Evolutionary conservation across 1,284 basidiomycete species (phyloP).

Genomic region (Phlebopus sp.): DNA sequence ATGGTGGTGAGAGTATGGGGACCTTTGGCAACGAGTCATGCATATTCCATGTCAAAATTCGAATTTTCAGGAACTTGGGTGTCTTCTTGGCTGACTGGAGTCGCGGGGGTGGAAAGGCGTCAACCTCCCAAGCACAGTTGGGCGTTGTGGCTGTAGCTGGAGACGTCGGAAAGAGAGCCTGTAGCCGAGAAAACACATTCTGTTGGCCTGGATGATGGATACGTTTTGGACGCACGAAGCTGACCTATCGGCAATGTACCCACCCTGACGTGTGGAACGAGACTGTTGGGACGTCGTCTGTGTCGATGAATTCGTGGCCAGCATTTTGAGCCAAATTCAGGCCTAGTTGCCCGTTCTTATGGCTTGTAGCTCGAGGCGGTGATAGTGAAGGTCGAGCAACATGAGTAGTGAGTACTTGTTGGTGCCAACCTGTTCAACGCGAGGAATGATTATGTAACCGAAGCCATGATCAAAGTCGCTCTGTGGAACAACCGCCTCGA

Average conservation of each 20-base stretch:
- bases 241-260: constrained; percentile 8
- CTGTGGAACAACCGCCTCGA: background rate
- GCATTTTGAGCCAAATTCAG: constrained; percentile 18
- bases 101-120: constrained; percentile 18
- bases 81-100: constrained; percentile 30
- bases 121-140: constrained; percentile 18
- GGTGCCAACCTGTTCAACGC: constrained; percentile 22
- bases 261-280: constrained; percentile 25
- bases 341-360: constrained; percentile 29
- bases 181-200: constrained; percentile 42
- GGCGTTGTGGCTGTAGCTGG: constrained; percentile 15
- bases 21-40: constrained; percentile 75
- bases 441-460: constrained; percentile 16
- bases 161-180: constrained; percentile 41
- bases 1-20: constrained; percentile 1
- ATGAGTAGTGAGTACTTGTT: constrained; percentile 19
- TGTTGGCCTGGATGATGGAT: constrained; percentile 26
- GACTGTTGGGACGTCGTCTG: constrained; percentile 22
- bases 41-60: constrained; percentile 72
- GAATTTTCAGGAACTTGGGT: constrained; percentile 45
- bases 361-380: constrained; percentile 26
- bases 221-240: background rate
- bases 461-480: background rate
- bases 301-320: constrained; percentile 10
- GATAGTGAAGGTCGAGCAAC: constrained; percentile 19